Base-by-base conservation (phyloP, 163 green algal genomes). In the Trebouxia gelatinosa region DNA sequence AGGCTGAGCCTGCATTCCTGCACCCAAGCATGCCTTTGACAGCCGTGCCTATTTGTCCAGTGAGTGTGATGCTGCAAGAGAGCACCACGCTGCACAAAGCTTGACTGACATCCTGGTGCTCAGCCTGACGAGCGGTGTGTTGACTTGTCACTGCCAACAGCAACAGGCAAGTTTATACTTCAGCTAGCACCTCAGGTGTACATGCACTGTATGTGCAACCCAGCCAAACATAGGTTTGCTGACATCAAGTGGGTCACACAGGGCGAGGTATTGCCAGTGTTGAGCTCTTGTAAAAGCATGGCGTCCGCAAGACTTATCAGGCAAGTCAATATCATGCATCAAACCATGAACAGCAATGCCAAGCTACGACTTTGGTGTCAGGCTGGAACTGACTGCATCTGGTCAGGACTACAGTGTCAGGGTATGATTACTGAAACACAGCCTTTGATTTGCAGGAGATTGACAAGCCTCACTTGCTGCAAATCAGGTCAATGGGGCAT, bases 401-500 rank as follows among this genome's bases (percentile, higher is more conserved):
- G n/a, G n/a, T n/a, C n/a, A n/a, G n/a, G n/a, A n/a, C 43, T 54
- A 13, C 9, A 54, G 13, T 13, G 9, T 54, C 43, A 54, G 43
- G 11, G 13, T 23, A 13, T 9, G 11, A 54, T 54, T 9, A 54
- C 43, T 54, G 43, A 9, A 54, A 13, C 11, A 13, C 43, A 54
- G 43, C 9, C 11, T 54, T 9, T 13, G 9, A 54, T 13, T 23
- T 54, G 43, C 43, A 54, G 43, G 43, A 9, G 9, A 13, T 9
- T 54, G 11, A 54, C 43, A 54, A 70, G 31, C 61, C 66, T 26
- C 54, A 81, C 78, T 84, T 88, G 79, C 86, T 85, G 75, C 87
- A 89, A 48, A 97, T 85, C 17, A 95, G 75, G 80, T 98, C 93
- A 35, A 98, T 98, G 65, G 91, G 92, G 82, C 92, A 96, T 6